phyloP scores from a whole-genome alignment of 1,284 basidiomycete species.

The Apiotrichum siamense region DNA sequence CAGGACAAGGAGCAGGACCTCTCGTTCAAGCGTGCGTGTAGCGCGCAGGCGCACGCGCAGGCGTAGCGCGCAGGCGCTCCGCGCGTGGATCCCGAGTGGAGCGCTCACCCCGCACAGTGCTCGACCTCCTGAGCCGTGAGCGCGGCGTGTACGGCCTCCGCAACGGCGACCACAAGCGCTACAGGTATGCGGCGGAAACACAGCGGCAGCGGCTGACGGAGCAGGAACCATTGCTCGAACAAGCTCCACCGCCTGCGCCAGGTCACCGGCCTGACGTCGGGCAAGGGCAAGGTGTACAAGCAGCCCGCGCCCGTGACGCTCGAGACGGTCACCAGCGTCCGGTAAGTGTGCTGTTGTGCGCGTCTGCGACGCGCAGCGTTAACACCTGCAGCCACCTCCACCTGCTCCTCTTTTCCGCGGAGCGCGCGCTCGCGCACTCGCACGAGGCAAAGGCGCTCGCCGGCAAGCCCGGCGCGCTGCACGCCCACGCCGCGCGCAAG shows the following conservation, averaged over 20 bases:
- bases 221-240: conserved; percentile 81
- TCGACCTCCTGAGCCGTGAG: conserved; percentile 62
- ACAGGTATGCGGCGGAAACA: conserved; percentile 56
- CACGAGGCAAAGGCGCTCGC: conserved; percentile 61
- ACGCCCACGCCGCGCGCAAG: conserved; percentile 15
- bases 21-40: conserved; percentile 30
- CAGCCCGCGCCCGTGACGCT: conserved; percentile 61
- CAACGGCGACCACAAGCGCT: conserved; percentile 78
- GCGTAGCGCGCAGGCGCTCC: too few relatives aligned
- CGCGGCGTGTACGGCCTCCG: conserved; percentile 83
- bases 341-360: conserved; percentile 54
- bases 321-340: conserved; percentile 63
- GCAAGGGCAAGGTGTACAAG: conserved; percentile 84
- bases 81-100: too few relatives aligned
- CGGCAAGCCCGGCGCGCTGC: conserved; percentile 25
- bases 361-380: not conserved
- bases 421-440: conserved; percentile 85
- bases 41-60: too few relatives aligned
- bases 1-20: conserved; percentile 17
- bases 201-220: not conserved
- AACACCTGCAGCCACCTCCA: conserved; percentile 55
- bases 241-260: conserved; percentile 82
- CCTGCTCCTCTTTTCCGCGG: conserved; percentile 77
- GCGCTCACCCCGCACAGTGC: too few relatives aligned
- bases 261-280: conserved; percentile 75